phyloP scores from a whole-genome alignment of 2,329 filamentous ascomycete genomes.

The Trichophyton equinum region DNA sequence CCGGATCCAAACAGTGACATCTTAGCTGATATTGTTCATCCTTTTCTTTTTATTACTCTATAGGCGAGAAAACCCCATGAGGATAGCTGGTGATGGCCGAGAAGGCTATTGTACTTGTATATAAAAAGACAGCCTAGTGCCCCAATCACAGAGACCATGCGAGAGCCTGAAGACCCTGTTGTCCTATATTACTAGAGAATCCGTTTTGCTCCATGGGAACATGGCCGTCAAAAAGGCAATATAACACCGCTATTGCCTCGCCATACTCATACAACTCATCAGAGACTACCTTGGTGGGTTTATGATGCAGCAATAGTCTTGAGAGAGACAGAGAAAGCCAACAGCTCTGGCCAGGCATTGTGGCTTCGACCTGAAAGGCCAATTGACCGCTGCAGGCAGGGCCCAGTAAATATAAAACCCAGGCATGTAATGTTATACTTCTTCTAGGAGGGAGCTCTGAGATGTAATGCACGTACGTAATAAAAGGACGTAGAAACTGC shows the following conservation, averaged over 20 bases:
- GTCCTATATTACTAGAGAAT: background rate
- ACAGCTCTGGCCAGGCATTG: too few species aligned
- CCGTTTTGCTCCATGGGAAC: background rate
- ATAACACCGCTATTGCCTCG: background rate
- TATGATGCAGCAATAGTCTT: too few species aligned
- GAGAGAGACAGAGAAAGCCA: too few species aligned
- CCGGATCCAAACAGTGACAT: background rate
- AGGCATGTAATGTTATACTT: background rate
- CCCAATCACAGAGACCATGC: background rate
- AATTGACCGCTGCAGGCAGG: too few species aligned
- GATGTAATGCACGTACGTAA: background rate
- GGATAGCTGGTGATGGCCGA: conserved; percentile 6
- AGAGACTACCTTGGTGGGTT: background rate
- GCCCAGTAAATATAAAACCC: background rate
- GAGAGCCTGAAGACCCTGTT: background rate
- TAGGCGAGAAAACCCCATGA: conserved; percentile 30
- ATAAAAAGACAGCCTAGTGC: conserved; percentile 5
- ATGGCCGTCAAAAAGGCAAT: too few species aligned
- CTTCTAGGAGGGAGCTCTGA: too few species aligned
- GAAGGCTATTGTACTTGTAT: conserved; percentile 6
- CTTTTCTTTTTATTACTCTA: background rate
- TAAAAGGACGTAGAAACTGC: background rate
- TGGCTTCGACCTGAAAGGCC: too few species aligned
- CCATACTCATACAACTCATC: background rate
- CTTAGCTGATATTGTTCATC: conserved; percentile 2